phyloP scores from a whole-genome alignment of 2,329 filamentous ascomycete genomes.

The Aureobasidium sp. region DNA sequence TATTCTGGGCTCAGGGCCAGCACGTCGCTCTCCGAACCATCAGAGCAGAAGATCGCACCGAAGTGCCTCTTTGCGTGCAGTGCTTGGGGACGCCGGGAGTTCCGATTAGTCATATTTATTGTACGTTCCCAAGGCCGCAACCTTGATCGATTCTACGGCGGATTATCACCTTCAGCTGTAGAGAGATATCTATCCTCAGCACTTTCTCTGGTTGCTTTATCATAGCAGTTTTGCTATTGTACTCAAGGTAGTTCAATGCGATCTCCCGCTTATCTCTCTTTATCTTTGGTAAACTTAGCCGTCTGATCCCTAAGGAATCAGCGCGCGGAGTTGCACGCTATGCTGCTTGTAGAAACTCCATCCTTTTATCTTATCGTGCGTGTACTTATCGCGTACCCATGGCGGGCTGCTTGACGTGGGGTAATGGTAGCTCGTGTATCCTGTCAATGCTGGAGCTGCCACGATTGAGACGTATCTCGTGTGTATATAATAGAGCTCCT shows the following conservation, averaged over 20 bases:
- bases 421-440: not conserved
- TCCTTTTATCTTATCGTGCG: constrained; percentile 1
- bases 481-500: not conserved
- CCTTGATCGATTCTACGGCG: not conserved
- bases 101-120: not conserved
- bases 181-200: not conserved
- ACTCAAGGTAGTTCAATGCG: not conserved
- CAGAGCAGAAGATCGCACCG: not conserved
- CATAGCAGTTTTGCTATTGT: not conserved
- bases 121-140: not conserved
- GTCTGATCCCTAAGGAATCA: not conserved
- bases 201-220: not conserved
- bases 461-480: not conserved
- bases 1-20: not conserved
- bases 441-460: not conserved
- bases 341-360: not conserved
- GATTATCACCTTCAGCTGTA: not conserved
- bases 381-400: not conserved
- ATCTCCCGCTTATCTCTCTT: not conserved
- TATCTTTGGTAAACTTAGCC: constrained; percentile 11
- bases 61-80: not conserved
- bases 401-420: not conserved
- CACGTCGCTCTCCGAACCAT: not conserved
- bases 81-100: not conserved
- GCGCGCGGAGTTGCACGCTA: constrained; percentile 1